These are phyloP conservation scores for Phytophthora chlamydospora DNA, from an alignment of 352 stramenopile species.

Conservation along the genomic window DNA sequence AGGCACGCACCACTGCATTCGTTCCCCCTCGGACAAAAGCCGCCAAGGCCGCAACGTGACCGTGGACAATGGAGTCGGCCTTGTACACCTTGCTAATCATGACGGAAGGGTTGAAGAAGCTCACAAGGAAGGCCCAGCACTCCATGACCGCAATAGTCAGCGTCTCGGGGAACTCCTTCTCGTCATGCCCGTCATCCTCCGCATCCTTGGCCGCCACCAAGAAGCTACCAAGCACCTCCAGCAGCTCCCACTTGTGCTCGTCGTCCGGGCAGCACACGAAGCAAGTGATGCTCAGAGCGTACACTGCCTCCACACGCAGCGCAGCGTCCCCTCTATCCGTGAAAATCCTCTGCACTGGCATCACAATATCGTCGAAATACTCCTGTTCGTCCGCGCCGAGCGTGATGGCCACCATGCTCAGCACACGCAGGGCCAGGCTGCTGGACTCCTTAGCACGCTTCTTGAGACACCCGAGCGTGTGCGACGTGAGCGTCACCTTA, in stretches of 20 bases:
- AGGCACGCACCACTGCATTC: conserved; percentile 45
- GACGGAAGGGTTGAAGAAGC: conserved; percentile 46
- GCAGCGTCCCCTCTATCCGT: conserved; percentile 47
- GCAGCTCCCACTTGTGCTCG: conserved; percentile 61
- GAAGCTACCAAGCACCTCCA: conserved; percentile 57
- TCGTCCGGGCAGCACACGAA: conserved; percentile 68
- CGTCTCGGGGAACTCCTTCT: conserved; percentile 48
- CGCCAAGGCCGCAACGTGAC: conserved; percentile 59
- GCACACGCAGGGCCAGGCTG: conserved; percentile 48
- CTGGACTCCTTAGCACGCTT: conserved; percentile 61
- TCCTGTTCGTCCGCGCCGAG: conserved; percentile 57
- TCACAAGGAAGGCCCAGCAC: conserved; percentile 70
- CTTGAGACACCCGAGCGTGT: conserved; percentile 60
- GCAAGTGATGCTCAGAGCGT: conserved; percentile 61
- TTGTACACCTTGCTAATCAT: conserved; percentile 62
- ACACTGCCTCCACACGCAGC: conserved; percentile 57
- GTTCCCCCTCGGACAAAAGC: conserved; percentile 58
- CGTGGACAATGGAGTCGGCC: conserved; percentile 49
- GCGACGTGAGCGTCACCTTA: conserved; percentile 48
- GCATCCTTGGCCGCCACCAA: conserved; percentile 53
- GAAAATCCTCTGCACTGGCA: conserved; percentile 52
- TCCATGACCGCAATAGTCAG: conserved; percentile 64
- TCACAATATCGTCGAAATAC: conserved; percentile 54
- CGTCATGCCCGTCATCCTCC: conserved; percentile 50
- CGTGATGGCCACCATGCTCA: conserved; percentile 61